A percentile compares a stretch with the other conserved stretches of the same genome.
Conservation (phyloP, 495 filamentous ascomycete genomes). For the Lasiosphaeris hirsuta region DNA sequence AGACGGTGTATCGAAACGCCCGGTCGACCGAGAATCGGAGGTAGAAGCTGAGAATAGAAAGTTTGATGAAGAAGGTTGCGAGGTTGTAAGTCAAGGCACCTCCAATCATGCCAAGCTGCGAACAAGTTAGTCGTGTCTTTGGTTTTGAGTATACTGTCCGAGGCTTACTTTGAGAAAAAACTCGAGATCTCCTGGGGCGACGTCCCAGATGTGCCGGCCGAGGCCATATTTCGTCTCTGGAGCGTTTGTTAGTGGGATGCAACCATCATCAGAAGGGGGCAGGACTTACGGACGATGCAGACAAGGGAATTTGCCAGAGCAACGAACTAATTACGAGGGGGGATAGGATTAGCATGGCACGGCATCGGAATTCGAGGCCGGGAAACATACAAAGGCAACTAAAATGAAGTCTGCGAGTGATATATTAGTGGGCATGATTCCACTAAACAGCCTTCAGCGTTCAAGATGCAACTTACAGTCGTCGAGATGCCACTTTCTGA, state of each 20-base stretch:
- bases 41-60: conserved; percentile 31
- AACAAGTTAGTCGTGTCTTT: background rate
- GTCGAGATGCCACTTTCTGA: conserved; percentile 25
- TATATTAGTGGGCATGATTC: background rate
- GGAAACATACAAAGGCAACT: conserved; percentile 5
- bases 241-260: background rate
- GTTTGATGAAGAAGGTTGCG: conserved; percentile 31
- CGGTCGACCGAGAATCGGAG: conserved; percentile 23
- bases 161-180: conserved; percentile 8
- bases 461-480: conserved; percentile 19
- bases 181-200: background rate
- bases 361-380: background rate
- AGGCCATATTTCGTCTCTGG: conserved; percentile 9
- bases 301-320: conserved; percentile 8
- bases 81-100: conserved; percentile 24
- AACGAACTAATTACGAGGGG: background rate
- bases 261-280: background rate
- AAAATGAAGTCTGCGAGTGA: conserved; percentile 7
- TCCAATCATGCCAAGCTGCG: conserved; percentile 20
- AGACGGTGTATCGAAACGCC: conserved; percentile 22
- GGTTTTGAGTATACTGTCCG: background rate
- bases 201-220: conserved; percentile 12
- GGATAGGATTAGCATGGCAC: background rate
- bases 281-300: background rate
- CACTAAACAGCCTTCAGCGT: too few relatives aligned